These are phyloP conservation scores for Coriaria nepalensis DNA, from an alignment of 306 rosid species.

Conservation along the genomic window DNA sequence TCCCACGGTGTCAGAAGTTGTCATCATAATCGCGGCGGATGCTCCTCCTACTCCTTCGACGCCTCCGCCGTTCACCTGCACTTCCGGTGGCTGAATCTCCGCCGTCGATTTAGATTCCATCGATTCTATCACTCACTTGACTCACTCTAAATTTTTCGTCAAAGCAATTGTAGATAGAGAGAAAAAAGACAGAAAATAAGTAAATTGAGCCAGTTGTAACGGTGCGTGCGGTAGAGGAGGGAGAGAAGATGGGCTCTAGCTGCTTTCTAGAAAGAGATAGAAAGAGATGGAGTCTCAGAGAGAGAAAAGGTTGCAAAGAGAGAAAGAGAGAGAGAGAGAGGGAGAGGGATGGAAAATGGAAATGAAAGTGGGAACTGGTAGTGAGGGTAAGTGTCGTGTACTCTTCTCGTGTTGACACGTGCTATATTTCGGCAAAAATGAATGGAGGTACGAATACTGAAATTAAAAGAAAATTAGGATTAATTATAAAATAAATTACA, in stretches of 20 bases:
- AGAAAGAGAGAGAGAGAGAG: not conserved
- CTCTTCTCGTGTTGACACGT: constrained; percentile 4
- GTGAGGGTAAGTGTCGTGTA: not conserved
- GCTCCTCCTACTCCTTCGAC: constrained; percentile 2
- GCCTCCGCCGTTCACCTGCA: constrained; percentile 34
- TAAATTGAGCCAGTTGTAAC: not conserved
- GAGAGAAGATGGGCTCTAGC: not conserved
- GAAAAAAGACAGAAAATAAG: not conserved
- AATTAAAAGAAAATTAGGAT: too few species aligned
- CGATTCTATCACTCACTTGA: not conserved
- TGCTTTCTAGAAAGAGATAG: not conserved
- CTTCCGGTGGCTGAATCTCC: constrained; percentile 59
- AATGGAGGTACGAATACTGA: too few species aligned
- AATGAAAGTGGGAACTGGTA: not conserved
- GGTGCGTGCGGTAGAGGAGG: not conserved
- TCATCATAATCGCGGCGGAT: constrained; percentile 15
- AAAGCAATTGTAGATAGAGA: not conserved
- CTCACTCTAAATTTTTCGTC: not conserved
- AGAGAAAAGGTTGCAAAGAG: not conserved
- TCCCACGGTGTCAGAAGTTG: constrained; percentile 45
- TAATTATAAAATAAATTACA: too few species aligned
- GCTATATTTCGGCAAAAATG: too few species aligned
- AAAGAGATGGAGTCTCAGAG: not conserved
- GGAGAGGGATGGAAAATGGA: constrained; percentile 4
- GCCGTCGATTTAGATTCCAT: constrained; percentile 31